A percentile compares a stretch with the other conserved stretches of the same genome.
phyloP scores from a whole-genome alignment of 2,329 filamentous ascomycete species.

The Colletotrichum incanum region DNA sequence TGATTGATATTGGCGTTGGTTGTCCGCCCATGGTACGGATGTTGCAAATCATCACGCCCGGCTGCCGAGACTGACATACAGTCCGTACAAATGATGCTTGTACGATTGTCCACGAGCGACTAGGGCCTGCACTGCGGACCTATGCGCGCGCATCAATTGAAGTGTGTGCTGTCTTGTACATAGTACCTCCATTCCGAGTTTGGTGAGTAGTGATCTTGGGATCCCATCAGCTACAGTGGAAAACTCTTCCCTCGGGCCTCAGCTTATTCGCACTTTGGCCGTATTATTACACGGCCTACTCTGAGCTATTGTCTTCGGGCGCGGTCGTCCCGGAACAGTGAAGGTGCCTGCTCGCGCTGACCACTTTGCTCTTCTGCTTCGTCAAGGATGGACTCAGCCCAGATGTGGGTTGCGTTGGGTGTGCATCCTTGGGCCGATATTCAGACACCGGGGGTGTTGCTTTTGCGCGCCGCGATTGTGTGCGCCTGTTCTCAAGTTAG shows the following conservation, averaged over 20 bases:
- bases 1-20: not conserved
- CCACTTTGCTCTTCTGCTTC: conserved; percentile 13
- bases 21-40: not conserved
- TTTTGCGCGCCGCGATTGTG: not conserved
- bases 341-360: conserved; percentile 8
- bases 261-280: conserved; percentile 31
- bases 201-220: conserved; percentile 11
- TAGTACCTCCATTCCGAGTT: conserved; percentile 21
- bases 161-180: not conserved
- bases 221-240: conserved; percentile 27
- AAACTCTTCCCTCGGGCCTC: conserved; percentile 28
- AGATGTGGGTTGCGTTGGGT: conserved; percentile 18
- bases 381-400: conserved; percentile 9
- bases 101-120: not conserved
- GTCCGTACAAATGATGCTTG: not conserved
- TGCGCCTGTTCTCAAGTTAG: conserved; percentile 22
- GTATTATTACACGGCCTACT: conserved; percentile 32
- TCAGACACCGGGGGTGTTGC: not conserved
- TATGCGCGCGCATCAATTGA: conserved; percentile 4
- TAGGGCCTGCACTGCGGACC: not conserved
- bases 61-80: not conserved
- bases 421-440: conserved; percentile 4
- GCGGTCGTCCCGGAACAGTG: conserved; percentile 16
- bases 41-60: not conserved
- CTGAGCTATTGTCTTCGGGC: conserved; percentile 30